These are phyloP conservation scores for Tuber brumale DNA, from an alignment of 495 filamentous ascomycete genomes.

Conservation along the genomic window DNA sequence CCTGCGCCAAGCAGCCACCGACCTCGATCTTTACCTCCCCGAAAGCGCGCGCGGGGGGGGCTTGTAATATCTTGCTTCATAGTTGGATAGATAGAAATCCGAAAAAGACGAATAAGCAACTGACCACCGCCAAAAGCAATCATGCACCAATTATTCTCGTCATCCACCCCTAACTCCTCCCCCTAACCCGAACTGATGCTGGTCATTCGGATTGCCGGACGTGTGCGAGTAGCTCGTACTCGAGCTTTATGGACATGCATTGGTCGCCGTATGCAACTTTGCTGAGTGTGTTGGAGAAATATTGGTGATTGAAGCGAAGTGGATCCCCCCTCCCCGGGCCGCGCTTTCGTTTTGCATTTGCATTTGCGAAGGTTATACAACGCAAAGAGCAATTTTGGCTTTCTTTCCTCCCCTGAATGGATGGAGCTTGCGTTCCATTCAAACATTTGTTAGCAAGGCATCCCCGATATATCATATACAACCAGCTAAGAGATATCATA, in stretches of 20 bases:
- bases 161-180: not conserved
- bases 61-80: not conserved
- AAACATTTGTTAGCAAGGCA: not conserved
- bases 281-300: not conserved
- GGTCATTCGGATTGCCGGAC: not conserved
- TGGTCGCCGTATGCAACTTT: not conserved
- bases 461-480: not conserved
- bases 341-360: not conserved
- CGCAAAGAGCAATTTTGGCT: not conserved
- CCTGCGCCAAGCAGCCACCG: not conserved
- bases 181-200: not conserved
- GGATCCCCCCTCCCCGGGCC: not conserved
- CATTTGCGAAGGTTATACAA: not conserved
- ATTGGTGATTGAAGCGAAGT: not conserved
- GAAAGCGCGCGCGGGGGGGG: not conserved
- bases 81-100: not conserved
- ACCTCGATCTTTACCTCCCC: not conserved
- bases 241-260: not conserved
- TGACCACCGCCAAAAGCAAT: not conserved
- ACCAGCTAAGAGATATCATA: not conserved
- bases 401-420: not conserved
- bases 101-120: not conserved
- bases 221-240: not conserved
- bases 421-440: not conserved
- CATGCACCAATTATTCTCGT: not conserved